phyloP scores from a whole-genome alignment of 2,329 filamentous ascomycete genomes.

The Hansfordia pulvinata region DNA sequence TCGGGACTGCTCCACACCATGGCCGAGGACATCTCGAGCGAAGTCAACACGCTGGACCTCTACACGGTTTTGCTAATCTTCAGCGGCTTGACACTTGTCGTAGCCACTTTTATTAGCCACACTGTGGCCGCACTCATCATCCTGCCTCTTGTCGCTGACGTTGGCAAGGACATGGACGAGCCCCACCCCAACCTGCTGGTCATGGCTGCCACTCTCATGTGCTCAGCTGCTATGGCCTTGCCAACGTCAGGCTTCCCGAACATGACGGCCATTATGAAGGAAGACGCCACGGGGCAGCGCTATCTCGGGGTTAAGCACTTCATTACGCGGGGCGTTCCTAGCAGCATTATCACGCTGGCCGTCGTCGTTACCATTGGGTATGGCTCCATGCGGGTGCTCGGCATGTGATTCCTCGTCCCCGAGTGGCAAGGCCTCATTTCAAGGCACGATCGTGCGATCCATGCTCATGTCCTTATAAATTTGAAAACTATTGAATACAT shows the following conservation, averaged over 20 bases:
- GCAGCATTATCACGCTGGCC: conserved; percentile 65
- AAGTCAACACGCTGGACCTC: conserved; percentile 65
- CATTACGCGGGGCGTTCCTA: conserved; percentile 81
- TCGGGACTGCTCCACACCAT: conserved; percentile 87
- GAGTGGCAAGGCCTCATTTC: no score
- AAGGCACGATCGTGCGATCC: no score
- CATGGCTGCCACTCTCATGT: conserved; percentile 93
- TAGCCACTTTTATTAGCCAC: conserved; percentile 96
- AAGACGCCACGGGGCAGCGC: conserved; percentile 82
- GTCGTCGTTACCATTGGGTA: conserved; percentile 87
- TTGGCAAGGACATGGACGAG: conserved; percentile 73
- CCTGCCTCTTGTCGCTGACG: conserved; percentile 75
- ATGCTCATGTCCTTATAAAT: no score
- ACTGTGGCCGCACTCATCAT: conserved; percentile 95
- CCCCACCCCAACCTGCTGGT: conserved; percentile 90
- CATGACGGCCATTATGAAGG: conserved; percentile 99
- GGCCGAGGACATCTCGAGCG: conserved; percentile 58
- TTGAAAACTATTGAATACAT: no score
- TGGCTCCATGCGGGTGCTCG: conserved; percentile 62
- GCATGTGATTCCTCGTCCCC: no score
- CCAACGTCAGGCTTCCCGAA: conserved; percentile 96
- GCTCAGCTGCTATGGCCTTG: conserved; percentile 91
- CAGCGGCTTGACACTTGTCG: conserved; percentile 68
- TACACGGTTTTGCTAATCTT: conserved; percentile 85
- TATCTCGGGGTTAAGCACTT: conserved; percentile 92